Percentiles rank a stretch among this genome's conserved stretches.
phyloP scores from a whole-genome alignment of 2,329 filamentous ascomycete species.

The Penicillium sp. region DNA sequence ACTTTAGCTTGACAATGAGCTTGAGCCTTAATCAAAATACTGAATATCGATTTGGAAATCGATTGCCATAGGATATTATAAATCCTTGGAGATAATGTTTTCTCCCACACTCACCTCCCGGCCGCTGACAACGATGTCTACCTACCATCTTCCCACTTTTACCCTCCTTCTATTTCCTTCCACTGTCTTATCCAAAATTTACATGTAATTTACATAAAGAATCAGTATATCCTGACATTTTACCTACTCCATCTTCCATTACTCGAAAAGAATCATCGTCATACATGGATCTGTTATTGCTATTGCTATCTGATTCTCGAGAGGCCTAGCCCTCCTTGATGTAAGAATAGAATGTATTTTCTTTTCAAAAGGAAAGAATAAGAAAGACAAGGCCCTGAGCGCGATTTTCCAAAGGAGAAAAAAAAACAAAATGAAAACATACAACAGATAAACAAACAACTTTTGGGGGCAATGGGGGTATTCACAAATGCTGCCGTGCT shows the following conservation, averaged over 20 bases:
- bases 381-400: neutral
- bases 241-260: neutral
- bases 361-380: neutral
- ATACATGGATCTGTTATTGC: neutral
- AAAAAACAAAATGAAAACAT: neutral
- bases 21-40: conserved; percentile 29
- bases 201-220: neutral
- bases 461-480: conserved; percentile 28
- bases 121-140: neutral
- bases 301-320: neutral
- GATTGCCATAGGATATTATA: neutral
- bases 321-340: neutral
- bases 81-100: neutral
- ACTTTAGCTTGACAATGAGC: neutral
- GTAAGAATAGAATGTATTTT: neutral
- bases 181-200: neutral
- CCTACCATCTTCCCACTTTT: neutral
- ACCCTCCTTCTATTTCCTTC: neutral
- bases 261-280: neutral
- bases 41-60: neutral
- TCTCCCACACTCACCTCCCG: neutral
- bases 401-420: neutral
- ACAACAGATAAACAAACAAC: conserved; percentile 14
- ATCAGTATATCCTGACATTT: neutral
- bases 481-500: conserved; percentile 28